A percentile compares a stretch with the other conserved stretches of the same genome.
phyloP scores from a whole-genome alignment of 2,329 filamentous ascomycete genomes.

The Penicillium crustosum region DNA sequence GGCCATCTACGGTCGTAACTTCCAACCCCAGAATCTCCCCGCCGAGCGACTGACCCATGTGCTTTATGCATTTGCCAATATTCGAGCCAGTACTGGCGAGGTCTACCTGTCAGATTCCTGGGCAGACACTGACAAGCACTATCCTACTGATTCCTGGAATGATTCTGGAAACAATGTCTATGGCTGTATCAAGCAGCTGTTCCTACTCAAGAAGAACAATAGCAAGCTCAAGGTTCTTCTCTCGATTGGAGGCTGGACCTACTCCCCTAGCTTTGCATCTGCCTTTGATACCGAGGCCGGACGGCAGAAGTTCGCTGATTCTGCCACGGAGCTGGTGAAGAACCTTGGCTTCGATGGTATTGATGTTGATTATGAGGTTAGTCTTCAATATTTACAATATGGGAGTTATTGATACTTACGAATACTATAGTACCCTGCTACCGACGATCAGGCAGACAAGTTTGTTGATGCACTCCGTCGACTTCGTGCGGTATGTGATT shows the following conservation, averaged over 20 bases:
- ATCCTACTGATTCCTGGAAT: conserved; percentile 64
- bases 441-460: conserved; percentile 35
- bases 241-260: conserved; percentile 80
- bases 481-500: conserved; percentile 29
- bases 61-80: conserved; percentile 88
- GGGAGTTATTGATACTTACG: background rate
- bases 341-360: conserved; percentile 66
- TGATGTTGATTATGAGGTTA: conserved; percentile 47
- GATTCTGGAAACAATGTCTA: conserved; percentile 71
- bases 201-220: conserved; percentile 71
- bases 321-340: conserved; percentile 71
- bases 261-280: conserved; percentile 70
- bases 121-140: conserved; percentile 69
- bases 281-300: conserved; percentile 62
- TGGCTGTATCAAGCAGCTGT: conserved; percentile 75
- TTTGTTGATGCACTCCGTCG: conserved; percentile 38
- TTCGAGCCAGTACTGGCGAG: conserved; percentile 71
- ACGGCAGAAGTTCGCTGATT: conserved; percentile 64
- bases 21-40: conserved; percentile 81
- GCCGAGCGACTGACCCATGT: conserved; percentile 81
- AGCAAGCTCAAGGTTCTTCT: conserved; percentile 76
- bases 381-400: background rate
- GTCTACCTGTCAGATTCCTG: conserved; percentile 71
- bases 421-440: conserved; percentile 31
- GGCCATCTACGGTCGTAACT: conserved; percentile 85